Base-by-base conservation (phyloP, 1,284 basidiomycete genomes). In the Wolfiporia cocos region DNA sequence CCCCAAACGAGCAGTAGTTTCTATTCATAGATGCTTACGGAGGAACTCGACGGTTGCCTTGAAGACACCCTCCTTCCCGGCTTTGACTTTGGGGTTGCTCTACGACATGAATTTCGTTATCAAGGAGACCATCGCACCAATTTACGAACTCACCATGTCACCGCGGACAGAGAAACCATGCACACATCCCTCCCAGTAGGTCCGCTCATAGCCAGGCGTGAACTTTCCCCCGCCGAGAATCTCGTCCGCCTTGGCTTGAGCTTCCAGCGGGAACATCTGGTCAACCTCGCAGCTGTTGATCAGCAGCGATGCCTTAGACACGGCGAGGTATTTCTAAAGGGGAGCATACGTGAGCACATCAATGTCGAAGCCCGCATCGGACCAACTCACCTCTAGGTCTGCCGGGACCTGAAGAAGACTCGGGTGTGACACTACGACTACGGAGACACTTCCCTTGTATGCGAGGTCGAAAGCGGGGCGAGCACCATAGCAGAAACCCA, bases 401-500 rank as follows among this genome's bases (percentile, higher is more conserved):
- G 64, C 74, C 10, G 84, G 81, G 35, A 73, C 49, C 32, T 78
- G 49, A 46, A 92, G 71, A 2, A 81, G 65, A 4, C 86, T 86
- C 1, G 87, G 88, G 62, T 92, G 89, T 1, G 75, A 59, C 37
- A 74, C 67, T 15, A 74, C 76, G 1, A 67, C 70, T 18, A 68
- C 81, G 32, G 72, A 64, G 57, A 78, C 72, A 37, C 67, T 49
- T 39, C 71, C 66, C 7, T 84, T 78, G 48, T 85, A 77, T 0
- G 81, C 80, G 37, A 86, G 71, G 49, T 88, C 76, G 57, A 86
- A 86, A 6, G 54, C 47, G 4, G 41, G 59, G 65, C 49, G 49
- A 70, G 76, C 84, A 29, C 86, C 85, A 44, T 77, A 81, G 67
- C 86, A 88, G 64, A 77, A 87, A 0, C 83, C 83, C 1, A 73